Evolutionary conservation across 2,329 filamentous ascomycete species (phyloP).

Genomic region (Epichloe coenophiala): DNA sequence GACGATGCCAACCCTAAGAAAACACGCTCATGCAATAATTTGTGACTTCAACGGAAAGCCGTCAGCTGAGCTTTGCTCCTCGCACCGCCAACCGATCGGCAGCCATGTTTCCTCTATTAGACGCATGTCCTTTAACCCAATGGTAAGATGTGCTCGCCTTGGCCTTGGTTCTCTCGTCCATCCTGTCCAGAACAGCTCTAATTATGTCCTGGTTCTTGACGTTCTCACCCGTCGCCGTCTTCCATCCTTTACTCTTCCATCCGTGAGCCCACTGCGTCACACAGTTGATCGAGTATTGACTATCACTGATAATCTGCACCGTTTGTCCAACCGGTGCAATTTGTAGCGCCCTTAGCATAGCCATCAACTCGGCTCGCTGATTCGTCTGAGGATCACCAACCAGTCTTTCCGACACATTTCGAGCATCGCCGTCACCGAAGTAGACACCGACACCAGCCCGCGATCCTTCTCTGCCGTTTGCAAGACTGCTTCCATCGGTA

Average conservation of each 20-base stretch:
- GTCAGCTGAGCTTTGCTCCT: slow-evolving; percentile 19
- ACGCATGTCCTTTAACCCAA: slow-evolving; percentile 82
- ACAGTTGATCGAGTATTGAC: slow-evolving; percentile 81
- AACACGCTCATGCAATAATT: background rate
- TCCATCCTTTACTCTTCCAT: slow-evolving; percentile 70
- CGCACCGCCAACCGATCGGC: slow-evolving; percentile 65
- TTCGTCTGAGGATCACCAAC: slow-evolving; percentile 72
- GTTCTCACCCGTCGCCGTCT: slow-evolving; percentile 50
- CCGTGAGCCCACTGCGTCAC: slow-evolving; percentile 68
- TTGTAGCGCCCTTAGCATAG: slow-evolving; percentile 72
- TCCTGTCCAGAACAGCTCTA: slow-evolving; percentile 53
- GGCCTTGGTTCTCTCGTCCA: slow-evolving; percentile 51
- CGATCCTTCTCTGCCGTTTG: slow-evolving; percentile 43
- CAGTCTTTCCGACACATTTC: slow-evolving; percentile 64
- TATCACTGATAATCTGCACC: slow-evolving; percentile 76
- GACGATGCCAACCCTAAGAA: background rate
- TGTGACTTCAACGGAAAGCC: background rate
- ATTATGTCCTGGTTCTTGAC: slow-evolving; percentile 86
- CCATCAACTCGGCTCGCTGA: slow-evolving; percentile 88
- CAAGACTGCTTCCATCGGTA: slow-evolving; percentile 48
- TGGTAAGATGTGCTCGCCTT: slow-evolving; percentile 56
- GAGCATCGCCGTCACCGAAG: slow-evolving; percentile 42
- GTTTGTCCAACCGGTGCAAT: slow-evolving; percentile 53
- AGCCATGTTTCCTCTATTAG: slow-evolving; percentile 59
- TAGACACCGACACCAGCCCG: slow-evolving; percentile 49